Evolutionary conservation across 2,329 filamentous ascomycete genomes (phyloP).

Genomic region (Phialophora verrucosa): DNA sequence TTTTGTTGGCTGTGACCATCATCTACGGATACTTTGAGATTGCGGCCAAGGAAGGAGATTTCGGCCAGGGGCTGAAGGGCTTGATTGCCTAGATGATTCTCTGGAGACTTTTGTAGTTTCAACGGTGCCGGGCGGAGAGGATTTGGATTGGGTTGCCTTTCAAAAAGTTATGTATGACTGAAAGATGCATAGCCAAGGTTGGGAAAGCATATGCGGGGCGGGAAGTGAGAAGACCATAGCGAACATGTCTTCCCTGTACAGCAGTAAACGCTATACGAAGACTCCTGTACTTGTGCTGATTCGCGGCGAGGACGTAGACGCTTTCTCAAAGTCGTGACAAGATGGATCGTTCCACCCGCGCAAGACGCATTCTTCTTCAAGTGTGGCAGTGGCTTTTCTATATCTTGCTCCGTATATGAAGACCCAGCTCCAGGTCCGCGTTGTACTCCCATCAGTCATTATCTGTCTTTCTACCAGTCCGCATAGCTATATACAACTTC

Average conservation of each 20-base stretch:
- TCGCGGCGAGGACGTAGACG: not conserved
- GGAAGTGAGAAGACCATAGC: not conserved
- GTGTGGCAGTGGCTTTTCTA: not conserved
- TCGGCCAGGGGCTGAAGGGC: conserved; percentile 72
- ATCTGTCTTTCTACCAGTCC: not conserved
- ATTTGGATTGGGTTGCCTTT: conserved; percentile 13
- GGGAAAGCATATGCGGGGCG: conserved; percentile 1
- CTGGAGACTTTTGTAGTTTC: not conserved
- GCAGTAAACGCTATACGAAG: not conserved
- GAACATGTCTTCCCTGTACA: not conserved
- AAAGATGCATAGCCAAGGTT: conserved; percentile 16
- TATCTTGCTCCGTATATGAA: not conserved
- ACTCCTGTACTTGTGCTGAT: not conserved
- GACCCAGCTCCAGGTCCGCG: not conserved
- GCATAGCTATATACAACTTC: not conserved
- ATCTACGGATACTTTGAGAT: conserved; percentile 99
- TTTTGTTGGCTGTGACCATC: conserved; percentile 96
- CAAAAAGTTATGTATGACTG: conserved; percentile 10
- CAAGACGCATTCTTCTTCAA: not conserved
- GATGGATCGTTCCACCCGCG: no score
- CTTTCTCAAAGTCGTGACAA: not conserved
- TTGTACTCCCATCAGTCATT: not conserved
- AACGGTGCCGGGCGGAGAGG: not conserved
- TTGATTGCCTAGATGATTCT: conserved; percentile 57
- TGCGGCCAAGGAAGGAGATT: conserved; percentile 96